Evolutionary conservation across 2,329 filamentous ascomycete genomes (phyloP).

Genomic region (Venturia oleaginea): DNA sequence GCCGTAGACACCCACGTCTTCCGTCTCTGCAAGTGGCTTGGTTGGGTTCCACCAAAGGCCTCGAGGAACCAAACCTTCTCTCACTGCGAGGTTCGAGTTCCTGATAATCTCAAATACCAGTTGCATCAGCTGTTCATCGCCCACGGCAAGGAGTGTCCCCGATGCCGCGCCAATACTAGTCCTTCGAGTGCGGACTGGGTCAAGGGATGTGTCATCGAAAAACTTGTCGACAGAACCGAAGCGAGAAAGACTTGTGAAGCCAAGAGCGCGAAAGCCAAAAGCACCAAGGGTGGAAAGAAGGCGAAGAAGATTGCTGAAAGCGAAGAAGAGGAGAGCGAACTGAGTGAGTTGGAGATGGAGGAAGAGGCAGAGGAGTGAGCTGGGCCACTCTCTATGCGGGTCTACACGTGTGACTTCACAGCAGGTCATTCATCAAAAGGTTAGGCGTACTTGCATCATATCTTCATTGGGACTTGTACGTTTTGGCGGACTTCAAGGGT

Average conservation of each 20-base stretch:
- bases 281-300: not conserved
- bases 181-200: slow-evolving; percentile 54
- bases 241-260: slow-evolving; percentile 38
- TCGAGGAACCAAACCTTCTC: slow-evolving; percentile 39
- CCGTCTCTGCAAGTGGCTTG: slow-evolving; percentile 51
- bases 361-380: not conserved
- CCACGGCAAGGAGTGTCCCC: slow-evolving; percentile 52
- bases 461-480: too few species aligned
- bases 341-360: slow-evolving; percentile 3
- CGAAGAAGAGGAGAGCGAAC: slow-evolving; percentile 1
- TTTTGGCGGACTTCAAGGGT: not conserved
- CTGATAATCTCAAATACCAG: slow-evolving; percentile 54
- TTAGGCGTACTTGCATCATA: not conserved
- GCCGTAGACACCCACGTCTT: slow-evolving; percentile 61
- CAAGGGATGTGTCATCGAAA: slow-evolving; percentile 54
- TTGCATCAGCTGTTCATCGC: slow-evolving; percentile 53
- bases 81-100: slow-evolving; percentile 52
- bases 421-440: not conserved
- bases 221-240: slow-evolving; percentile 50
- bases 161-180: slow-evolving; percentile 51
- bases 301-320: not conserved
- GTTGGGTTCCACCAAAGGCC: slow-evolving; percentile 47
- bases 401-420: not conserved
- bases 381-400: not conserved
- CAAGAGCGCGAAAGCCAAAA: not conserved